Evolutionary conservation across 495 filamentous ascomycete genomes (phyloP).

Genomic region (Xylaria bambusicola): DNA sequence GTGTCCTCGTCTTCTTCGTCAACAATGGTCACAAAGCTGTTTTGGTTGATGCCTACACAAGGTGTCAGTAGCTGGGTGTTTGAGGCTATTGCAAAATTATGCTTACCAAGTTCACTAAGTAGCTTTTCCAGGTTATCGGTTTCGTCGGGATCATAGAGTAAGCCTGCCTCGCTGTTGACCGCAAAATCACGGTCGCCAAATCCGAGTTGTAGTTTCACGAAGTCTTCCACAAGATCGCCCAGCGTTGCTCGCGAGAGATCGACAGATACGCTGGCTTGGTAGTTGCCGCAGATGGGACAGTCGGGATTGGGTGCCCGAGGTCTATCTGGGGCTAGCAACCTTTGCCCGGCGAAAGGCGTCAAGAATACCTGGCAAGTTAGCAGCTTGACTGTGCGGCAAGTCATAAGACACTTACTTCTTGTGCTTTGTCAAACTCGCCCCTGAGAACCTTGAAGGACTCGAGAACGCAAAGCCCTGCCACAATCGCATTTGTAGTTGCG

Average conservation of each 20-base stretch:
- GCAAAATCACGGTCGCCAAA: constrained; percentile 81
- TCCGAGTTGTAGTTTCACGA: constrained; percentile 68
- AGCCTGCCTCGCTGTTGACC: constrained; percentile 67
- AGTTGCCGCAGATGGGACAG: constrained; percentile 80
- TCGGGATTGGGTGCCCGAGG: constrained; percentile 73
- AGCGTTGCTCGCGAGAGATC: constrained; percentile 77
- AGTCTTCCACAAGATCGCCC: constrained; percentile 74
- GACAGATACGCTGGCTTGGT: constrained; percentile 63
- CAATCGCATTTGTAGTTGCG: constrained; percentile 96
- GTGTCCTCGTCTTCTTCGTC: constrained; percentile 84
- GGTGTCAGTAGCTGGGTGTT: constrained; percentile 26
- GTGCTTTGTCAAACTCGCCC: constrained; percentile 65
- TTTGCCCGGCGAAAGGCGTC: constrained; percentile 75
- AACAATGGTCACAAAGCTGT: constrained; percentile 78
- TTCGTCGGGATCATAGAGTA: constrained; percentile 85
- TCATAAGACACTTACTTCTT: constrained; percentile 40
- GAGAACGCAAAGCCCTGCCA: constrained; percentile 87
- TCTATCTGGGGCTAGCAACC: constrained; percentile 70
- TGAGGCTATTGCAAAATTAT: neutral
- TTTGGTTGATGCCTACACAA: constrained; percentile 55
- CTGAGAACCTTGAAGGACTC: constrained; percentile 90
- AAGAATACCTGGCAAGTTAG: constrained; percentile 67
- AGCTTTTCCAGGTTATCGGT: constrained; percentile 83
- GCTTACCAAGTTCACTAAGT: constrained; percentile 72
- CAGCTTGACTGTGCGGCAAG: constrained; percentile 38